Evolutionary conservation across 768 basidiomycete species (phyloP).

Genomic region (Tephrocybe sp.): DNA sequence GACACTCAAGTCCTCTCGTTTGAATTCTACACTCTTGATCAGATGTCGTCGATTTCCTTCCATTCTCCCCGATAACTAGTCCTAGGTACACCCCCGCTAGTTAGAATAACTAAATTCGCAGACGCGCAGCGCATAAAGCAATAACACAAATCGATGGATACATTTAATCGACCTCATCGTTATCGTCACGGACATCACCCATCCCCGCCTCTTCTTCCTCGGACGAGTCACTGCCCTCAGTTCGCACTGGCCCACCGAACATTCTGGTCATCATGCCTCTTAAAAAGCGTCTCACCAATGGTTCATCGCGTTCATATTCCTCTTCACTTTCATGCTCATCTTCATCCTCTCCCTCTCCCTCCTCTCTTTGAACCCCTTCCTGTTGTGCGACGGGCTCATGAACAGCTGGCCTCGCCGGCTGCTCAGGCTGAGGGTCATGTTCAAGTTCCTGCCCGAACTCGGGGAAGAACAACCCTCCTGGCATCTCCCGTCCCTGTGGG

Average conservation of each 20-base stretch:
- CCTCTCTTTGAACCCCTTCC: conserved; percentile 19
- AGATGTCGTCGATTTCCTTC: too few relatives aligned
- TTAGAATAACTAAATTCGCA: too few relatives aligned
- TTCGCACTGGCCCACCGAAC: conserved; percentile 40
- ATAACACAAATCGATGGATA: background rate
- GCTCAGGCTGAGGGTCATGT: background rate
- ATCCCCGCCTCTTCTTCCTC: conserved; percentile 38
- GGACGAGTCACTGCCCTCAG: conserved; percentile 26
- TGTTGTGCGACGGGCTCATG: background rate
- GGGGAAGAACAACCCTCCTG: conserved; percentile 39
- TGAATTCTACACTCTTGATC: too few relatives aligned
- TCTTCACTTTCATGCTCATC: background rate
- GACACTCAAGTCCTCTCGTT: too few relatives aligned
- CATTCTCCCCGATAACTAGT: too few relatives aligned
- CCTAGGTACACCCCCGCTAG: too few relatives aligned
- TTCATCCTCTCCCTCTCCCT: conserved; percentile 38
- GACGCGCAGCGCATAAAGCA: too few relatives aligned
- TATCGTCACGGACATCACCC: conserved; percentile 19
- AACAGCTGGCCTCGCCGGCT: background rate
- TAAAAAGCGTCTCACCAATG: conserved; percentile 43
- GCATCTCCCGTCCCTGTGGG: conserved; percentile 33
- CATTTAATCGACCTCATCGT: conserved; percentile 28
- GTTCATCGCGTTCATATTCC: too few relatives aligned
- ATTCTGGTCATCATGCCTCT: conserved; percentile 59
- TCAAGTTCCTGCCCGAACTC: conserved; percentile 18